Evolutionary conservation across 805 yeast genomes (phyloP), one percentile per base, ranked within the genome.

Genomic region (Teunomyces kruisii): DNA sequence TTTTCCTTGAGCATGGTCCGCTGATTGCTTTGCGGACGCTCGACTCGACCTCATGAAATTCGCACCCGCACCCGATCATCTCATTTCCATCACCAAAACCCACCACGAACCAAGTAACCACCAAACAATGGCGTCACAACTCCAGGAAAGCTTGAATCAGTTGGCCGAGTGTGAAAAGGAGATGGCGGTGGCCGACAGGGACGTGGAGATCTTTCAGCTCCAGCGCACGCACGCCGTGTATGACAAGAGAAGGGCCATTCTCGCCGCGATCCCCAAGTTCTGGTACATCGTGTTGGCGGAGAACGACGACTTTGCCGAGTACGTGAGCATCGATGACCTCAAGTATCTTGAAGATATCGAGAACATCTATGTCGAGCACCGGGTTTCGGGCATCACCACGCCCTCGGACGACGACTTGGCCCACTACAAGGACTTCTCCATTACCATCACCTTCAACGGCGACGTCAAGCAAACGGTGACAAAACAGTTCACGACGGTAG

Each of bases 271-370:
- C 35, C 89, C 91, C 1, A 79, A 79, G 51, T 90, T 92, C 63
- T 92, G 98, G 98, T 84, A 86, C 56, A 78, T 85, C 43, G 96
- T 87, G 0, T 65, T 92, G 9, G 89, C 91, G 2, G 88, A 87
- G 58, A 86, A 86, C 56, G 85, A 86, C 42, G 96, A 88, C 52
- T 86, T 92, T 59, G 84, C 87, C 12, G 96, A 90, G 50, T 88
- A 79, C 61, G 70, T 91, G 14, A 75, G 81, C 26, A 80, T 84
- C 1, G 87, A 85, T 31, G 97, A 91, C 64, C 80, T 83, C 67
- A 83, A 83, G 60, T 85, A 78, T 54, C 61, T 90, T 39, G 97
- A 90, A 56, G 62, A 65, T 39, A 76, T 91, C 45, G 69, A 65
- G 28, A 86, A 87, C 49, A 69, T 92, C 6, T 74, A 75, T 49